Evolutionary conservation across 306 rosid species (phyloP).

Genomic region (Morella rubra): DNA sequence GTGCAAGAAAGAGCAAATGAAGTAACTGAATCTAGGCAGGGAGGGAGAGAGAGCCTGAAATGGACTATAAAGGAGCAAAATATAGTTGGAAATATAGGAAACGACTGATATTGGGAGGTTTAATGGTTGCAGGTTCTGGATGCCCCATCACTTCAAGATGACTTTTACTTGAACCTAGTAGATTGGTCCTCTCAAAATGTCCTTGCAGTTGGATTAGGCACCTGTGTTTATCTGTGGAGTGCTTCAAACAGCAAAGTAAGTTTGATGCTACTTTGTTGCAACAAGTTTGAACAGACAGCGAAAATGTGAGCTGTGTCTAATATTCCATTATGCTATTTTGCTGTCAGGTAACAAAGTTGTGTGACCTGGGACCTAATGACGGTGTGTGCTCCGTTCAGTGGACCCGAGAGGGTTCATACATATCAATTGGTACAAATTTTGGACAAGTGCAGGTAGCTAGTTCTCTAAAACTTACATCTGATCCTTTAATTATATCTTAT

Average conservation of each 20-base stretch:
- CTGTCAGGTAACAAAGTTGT: slow-evolving; percentile 82
- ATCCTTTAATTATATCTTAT: neutral
- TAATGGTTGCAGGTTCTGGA: slow-evolving; percentile 73
- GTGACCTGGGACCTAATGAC: slow-evolving; percentile 96
- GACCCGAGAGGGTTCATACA: slow-evolving; percentile 94
- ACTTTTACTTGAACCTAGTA: slow-evolving; percentile 94
- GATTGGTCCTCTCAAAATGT: slow-evolving; percentile 99
- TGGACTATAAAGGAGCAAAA: neutral
- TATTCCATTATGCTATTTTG: neutral
- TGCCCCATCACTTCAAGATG: slow-evolving; percentile 99
- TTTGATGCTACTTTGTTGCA: slow-evolving; percentile 2
- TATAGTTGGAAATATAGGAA: neutral
- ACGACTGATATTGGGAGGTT: slow-evolving; percentile 20
- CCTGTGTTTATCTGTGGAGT: slow-evolving; percentile 93
- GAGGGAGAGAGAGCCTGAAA: neutral
- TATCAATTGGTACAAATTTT: slow-evolving; percentile 80
- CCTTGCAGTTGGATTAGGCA: slow-evolving; percentile 92
- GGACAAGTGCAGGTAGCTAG: slow-evolving; percentile 94
- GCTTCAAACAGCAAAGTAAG: slow-evolving; percentile 91
- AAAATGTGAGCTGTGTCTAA: neutral
- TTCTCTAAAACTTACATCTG: neutral
- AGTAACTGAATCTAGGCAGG: slow-evolving; percentile 11
- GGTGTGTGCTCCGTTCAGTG: slow-evolving; percentile 97
- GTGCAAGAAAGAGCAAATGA: neutral
- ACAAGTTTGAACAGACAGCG: neutral